phyloP scores from a whole-genome alignment of 129 eudicot species.

The Arctium minus region DNA sequence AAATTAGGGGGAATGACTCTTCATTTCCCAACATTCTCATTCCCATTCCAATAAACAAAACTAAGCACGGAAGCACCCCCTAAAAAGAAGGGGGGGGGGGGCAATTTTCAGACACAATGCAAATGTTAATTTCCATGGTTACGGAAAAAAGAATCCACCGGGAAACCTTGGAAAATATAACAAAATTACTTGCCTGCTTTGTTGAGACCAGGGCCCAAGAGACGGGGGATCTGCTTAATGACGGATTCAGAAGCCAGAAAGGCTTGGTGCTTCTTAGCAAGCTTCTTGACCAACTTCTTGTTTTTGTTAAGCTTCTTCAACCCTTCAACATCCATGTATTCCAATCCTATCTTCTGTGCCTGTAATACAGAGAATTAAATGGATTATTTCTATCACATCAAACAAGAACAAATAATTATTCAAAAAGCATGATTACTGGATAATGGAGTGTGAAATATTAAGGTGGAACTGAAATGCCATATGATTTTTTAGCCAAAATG shows the following conservation, averaged over 20 bases:
- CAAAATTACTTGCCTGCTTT: constrained; percentile 37
- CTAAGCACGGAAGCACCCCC: too few species aligned
- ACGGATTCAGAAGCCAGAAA: constrained; percentile 58
- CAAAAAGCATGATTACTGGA: too few species aligned
- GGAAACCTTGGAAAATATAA: not conserved
- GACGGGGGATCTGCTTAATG: constrained; percentile 56
- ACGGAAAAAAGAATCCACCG: too few species aligned
- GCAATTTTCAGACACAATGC: too few species aligned
- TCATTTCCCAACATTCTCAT: too few species aligned
- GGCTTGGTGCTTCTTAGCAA: constrained; percentile 52
- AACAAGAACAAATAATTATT: not conserved
- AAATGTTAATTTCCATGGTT: too few species aligned
- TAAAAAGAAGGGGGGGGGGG: too few species aligned
- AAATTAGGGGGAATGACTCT: too few species aligned
- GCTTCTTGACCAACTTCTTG: constrained; percentile 55
- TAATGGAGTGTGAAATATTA: too few species aligned
- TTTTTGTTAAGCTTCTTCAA: constrained; percentile 54
- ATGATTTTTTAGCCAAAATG: too few species aligned
- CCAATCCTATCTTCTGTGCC: constrained; percentile 57
- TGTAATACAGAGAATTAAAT: not conserved
- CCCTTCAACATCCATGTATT: constrained; percentile 51
- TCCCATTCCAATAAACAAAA: too few species aligned
- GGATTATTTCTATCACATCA: not conserved
- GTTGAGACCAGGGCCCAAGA: constrained; percentile 54
- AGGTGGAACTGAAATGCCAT: too few species aligned